phyloP scores from a whole-genome alignment of 805 yeast species.

The Lachancea cidri region DNA sequence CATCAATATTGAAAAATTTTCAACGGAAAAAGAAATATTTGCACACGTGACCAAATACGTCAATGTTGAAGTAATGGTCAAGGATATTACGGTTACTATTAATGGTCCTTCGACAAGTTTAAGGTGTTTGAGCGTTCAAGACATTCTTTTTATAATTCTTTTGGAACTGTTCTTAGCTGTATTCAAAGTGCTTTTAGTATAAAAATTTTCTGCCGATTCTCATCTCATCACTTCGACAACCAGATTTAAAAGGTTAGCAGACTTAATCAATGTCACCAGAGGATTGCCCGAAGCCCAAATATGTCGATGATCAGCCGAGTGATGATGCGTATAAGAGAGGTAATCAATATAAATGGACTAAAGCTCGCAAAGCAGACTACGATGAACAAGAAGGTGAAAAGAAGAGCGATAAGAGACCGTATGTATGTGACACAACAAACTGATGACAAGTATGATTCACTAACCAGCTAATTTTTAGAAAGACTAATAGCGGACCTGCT shows the following conservation, averaged over 20 bases:
- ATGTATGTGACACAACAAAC: conserved; percentile 14
- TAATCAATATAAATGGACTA: conserved; percentile 34
- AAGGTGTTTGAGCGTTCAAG: too few relatives aligned
- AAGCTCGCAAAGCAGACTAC: conserved; percentile 27
- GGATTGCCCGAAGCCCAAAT: conserved; percentile 23
- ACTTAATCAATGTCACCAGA: conserved; percentile 6
- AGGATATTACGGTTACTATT: too few relatives aligned
- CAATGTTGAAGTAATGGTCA: too few relatives aligned
- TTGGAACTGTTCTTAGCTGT: too few relatives aligned
- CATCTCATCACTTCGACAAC: too few relatives aligned
- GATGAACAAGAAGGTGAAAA: conserved; percentile 10
- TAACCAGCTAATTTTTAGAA: conserved; percentile 7
- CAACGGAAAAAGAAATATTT: background rate
- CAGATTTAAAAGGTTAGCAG: too few relatives aligned
- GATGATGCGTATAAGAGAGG: conserved; percentile 39
- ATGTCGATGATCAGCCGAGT: conserved; percentile 35
- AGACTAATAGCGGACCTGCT: conserved; percentile 16
- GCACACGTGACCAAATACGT: background rate
- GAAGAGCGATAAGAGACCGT: conserved; percentile 23
- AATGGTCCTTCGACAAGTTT: too few relatives aligned
- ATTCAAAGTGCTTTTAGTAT: too few relatives aligned
- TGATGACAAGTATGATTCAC: background rate
- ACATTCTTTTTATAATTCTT: too few relatives aligned
- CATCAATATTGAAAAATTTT: conserved; percentile 13
- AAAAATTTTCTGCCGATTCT: background rate